phyloP scores from a whole-genome alignment of 164 flowering plant genomes.

The Umbilicus rupestris region DNA sequence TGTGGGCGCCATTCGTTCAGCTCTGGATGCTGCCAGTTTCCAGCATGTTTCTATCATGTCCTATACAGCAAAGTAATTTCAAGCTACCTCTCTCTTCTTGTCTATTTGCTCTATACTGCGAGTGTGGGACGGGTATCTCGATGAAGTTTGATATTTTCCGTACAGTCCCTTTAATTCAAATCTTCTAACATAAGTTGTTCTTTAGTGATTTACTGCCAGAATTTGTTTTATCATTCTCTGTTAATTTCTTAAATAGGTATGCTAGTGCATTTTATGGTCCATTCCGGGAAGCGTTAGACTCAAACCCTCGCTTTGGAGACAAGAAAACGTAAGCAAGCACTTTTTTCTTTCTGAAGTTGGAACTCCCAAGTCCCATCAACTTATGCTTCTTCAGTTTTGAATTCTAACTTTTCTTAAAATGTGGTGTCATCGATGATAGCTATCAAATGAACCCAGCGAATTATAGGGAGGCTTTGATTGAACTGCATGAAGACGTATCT shows the following conservation, averaged over 20 bases:
- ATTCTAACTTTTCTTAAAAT: slow-evolving; percentile 12
- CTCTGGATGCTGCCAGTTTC: slow-evolving; percentile 90
- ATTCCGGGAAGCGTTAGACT: slow-evolving; percentile 89
- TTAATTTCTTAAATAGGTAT: slow-evolving; percentile 42
- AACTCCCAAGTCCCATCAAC: not conserved
- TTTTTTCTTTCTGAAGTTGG: not conserved
- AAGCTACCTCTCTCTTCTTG: not conserved
- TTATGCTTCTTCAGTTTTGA: not conserved
- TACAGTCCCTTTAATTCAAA: too few relatives aligned
- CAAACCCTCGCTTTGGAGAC: slow-evolving; percentile 98
- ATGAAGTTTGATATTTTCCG: too few relatives aligned
- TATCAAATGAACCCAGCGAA: slow-evolving; percentile 99
- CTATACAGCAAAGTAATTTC: slow-evolving; percentile 82
- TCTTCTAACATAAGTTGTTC: too few relatives aligned
- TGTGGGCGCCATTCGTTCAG: slow-evolving; percentile 81
- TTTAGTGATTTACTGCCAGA: too few relatives aligned
- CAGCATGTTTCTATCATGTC: slow-evolving; percentile 94
- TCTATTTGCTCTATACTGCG: not conserved
- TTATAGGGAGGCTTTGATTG: slow-evolving; percentile 81
- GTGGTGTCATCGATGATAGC: slow-evolving; percentile 35
- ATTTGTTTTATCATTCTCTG: not conserved
- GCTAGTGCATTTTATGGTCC: slow-evolving; percentile 97
- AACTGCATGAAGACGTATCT: slow-evolving; percentile 64
- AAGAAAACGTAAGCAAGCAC: slow-evolving; percentile 60
- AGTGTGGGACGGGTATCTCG: too few relatives aligned